These are phyloP conservation scores for Colletotrichum orchidophilum DNA, from an alignment of 2,329 filamentous ascomycete genomes.

Conservation along the genomic window DNA sequence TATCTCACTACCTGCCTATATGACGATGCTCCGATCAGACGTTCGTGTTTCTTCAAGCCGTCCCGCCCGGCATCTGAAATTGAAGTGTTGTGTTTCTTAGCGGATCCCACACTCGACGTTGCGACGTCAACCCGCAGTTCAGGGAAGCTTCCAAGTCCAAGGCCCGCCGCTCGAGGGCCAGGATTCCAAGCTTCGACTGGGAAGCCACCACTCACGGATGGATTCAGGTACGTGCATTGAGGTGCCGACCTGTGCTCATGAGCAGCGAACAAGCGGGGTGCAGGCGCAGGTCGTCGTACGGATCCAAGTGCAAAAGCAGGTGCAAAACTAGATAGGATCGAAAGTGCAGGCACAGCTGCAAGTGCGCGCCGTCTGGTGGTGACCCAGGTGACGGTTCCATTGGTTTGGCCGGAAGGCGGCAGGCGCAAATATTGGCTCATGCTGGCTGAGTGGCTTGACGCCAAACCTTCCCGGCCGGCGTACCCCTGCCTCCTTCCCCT, in stretches of 20 bases:
- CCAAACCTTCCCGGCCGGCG: constrained; percentile 24
- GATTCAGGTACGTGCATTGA: background rate
- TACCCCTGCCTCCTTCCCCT: constrained; percentile 18
- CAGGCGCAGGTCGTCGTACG: background rate
- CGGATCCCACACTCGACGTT: background rate
- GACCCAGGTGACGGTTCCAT: background rate
- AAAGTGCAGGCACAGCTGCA: background rate
- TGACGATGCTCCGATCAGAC: background rate
- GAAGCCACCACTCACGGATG: background rate
- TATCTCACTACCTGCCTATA: background rate
- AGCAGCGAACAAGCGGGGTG: background rate
- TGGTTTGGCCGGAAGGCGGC: background rate
- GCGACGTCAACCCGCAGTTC: background rate
- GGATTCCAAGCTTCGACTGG: background rate
- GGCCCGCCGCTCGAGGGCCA: background rate
- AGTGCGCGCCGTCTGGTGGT: background rate
- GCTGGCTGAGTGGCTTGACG: constrained; percentile 28
- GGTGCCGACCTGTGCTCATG: background rate
- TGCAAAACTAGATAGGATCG: background rate
- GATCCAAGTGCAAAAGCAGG: background rate
- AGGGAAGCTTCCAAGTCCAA: background rate
- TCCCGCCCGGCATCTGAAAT: background rate
- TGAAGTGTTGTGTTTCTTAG: background rate
- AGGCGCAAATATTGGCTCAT: background rate
- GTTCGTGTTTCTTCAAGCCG: background rate